phyloP scores from a whole-genome alignment of 1,284 basidiomycete genomes.

The Stereum hirsutum region DNA sequence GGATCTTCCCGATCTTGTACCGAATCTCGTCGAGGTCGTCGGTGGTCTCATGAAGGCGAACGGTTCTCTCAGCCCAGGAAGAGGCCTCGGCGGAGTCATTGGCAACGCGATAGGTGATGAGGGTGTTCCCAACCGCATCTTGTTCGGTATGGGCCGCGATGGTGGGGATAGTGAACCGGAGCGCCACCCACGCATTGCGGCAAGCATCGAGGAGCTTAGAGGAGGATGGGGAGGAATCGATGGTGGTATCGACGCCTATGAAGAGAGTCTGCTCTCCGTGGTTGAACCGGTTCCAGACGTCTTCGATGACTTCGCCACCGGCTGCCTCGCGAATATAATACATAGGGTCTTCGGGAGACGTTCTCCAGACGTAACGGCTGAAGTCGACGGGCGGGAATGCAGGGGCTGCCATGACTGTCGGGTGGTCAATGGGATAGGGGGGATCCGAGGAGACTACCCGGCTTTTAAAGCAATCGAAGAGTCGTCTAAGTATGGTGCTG shows the following conservation, averaged over 20 bases:
- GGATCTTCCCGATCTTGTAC: conserved; percentile 6
- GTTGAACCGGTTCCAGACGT: conserved; percentile 3
- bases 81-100: conserved; percentile 2
- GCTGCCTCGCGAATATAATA: conserved; percentile 2
- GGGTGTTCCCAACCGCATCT: conserved; percentile 5
- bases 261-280: conserved; percentile 10
- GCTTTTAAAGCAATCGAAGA: no score
- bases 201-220: no score
- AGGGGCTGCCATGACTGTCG: no score
- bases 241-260: conserved; percentile 3
- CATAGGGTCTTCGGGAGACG: conserved; percentile 1
- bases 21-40: conserved; percentile 10
- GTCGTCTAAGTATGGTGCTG: no score
- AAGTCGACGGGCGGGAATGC: conserved; percentile 3
- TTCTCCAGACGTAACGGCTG: conserved; percentile 4
- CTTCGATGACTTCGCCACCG: conserved; percentile 6
- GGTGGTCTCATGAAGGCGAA: conserved; percentile 4
- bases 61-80: conserved; percentile 10
- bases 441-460: no score
- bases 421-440: no score
- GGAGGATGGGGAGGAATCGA: conserved; percentile 1
- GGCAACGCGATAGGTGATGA: conserved; percentile 8
- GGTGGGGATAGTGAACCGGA: no score
- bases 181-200: no score
- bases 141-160: no score